Evolutionary conservation across 208 protist genomes (phyloP).

Genomic region (Porcisia hertigi): DNA sequence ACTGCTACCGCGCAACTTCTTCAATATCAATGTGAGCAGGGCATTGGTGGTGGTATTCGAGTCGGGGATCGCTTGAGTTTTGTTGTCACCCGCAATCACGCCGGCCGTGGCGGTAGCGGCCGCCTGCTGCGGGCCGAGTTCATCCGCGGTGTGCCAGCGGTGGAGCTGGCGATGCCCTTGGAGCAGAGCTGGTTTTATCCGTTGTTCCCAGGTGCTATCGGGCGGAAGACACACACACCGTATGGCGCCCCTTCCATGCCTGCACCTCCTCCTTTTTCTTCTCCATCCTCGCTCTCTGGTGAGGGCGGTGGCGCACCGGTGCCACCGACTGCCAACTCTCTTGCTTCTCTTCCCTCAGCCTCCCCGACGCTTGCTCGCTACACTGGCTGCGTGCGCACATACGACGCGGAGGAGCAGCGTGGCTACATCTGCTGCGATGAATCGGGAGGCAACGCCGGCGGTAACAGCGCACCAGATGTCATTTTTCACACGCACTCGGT

Average conservation of each 20-base stretch:
- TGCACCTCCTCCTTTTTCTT: background rate
- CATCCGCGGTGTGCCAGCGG: slow-evolving; percentile 47
- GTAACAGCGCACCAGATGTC: slow-evolving; percentile 32
- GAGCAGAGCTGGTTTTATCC: slow-evolving; percentile 78
- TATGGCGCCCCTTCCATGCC: background rate
- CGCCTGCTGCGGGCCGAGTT: slow-evolving; percentile 72
- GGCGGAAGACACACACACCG: slow-evolving; percentile 17
- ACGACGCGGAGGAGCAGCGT: slow-evolving; percentile 65
- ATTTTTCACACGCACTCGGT: slow-evolving; percentile 56
- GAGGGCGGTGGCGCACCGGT: background rate
- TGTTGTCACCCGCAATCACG: slow-evolving; percentile 59
- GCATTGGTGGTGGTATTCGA: slow-evolving; percentile 31
- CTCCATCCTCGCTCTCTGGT: background rate
- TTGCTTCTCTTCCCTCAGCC: background rate
- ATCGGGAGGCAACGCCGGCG: slow-evolving; percentile 12
- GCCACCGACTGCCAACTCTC: background rate
- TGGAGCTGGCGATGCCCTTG: slow-evolving; percentile 44
- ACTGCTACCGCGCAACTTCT: slow-evolving; percentile 49
- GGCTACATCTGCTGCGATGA: slow-evolving; percentile 74
- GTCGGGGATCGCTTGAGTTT: slow-evolving; percentile 53
- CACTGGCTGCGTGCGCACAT: slow-evolving; percentile 60
- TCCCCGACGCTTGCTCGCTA: slow-evolving; percentile 39
- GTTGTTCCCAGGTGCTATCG: slow-evolving; percentile 43
- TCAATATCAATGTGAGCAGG: slow-evolving; percentile 46
- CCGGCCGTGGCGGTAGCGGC: slow-evolving; percentile 31